Evolutionary conservation across 176 grass and related monocot species (phyloP), one percentile per base, ranked within the genome.

Genomic region (Eremochloa ophiuroides): DNA sequence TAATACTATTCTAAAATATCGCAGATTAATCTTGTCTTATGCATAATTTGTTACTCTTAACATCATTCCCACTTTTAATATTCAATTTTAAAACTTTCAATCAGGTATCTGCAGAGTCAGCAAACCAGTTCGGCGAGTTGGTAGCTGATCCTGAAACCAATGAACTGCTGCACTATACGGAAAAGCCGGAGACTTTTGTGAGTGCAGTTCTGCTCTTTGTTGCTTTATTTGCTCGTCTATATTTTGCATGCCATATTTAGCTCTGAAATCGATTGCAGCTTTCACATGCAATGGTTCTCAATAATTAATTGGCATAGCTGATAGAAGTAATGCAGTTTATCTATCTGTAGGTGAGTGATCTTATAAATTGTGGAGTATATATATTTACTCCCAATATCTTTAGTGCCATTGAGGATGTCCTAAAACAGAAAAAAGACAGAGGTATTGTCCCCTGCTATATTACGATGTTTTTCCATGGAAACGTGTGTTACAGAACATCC

Each of bases 121-220:
- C 96, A 60, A 95, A 85, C 83, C 93, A 99, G 63, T 99, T 99
- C 80, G 96, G 96, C 34, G 96, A 99, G 93, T 84, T 99, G 86
- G 96, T 99, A 64, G 96, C 96, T 71, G 96, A 99, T 83, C 91
- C 86, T 88, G 91, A 84, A 64, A 99, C 96, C 27, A 91, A 99
- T 74, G 96, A 99, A 91, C 88, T 99, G 56, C 80, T 99, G 35
- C 96, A 99, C 29, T 99, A 99, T 69, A 99, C 93, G 1, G 93
- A 99, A 66, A 99, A 96, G 83, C 93, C 93, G 42, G 97, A 99
- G 74, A 99, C 97, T 77, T 99, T 99, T 92, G 97, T 99, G 48
- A 91, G 97, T 93, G 73, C 58, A 72, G 5, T 77, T 31, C 28
- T 74, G 73, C 46, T 78, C 51, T 67, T 48, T 66, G 2, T 60